These are phyloP conservation scores for Aspergillus calidoustus DNA, from an alignment of 2,329 filamentous ascomycete genomes.

Conservation along the genomic window DNA sequence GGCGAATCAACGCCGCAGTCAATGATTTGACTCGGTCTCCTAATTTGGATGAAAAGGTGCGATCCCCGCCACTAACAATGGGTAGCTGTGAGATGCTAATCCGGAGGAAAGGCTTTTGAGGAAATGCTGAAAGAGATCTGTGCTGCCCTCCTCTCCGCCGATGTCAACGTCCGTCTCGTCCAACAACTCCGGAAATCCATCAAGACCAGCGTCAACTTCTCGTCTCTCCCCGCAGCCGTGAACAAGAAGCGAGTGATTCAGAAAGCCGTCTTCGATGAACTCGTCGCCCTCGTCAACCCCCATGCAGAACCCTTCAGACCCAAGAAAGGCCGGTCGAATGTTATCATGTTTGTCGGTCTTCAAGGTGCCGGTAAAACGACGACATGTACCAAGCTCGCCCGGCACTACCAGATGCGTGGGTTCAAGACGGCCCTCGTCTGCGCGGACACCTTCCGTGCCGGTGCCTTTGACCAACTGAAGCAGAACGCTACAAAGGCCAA, in stretches of 20 bases:
- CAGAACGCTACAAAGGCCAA: constrained; percentile 99
- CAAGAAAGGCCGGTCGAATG: constrained; percentile 92
- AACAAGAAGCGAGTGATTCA: constrained; percentile 99
- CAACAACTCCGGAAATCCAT: constrained; percentile 91
- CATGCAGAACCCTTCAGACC: constrained; percentile 95
- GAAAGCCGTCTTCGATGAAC: constrained; percentile 95
- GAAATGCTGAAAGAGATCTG: constrained; percentile 98
- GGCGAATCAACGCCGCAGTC: constrained; percentile 97
- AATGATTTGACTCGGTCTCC: constrained; percentile 88
- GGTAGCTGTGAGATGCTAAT: constrained; percentile 12
- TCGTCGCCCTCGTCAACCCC: constrained; percentile 93
- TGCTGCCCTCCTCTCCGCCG: constrained; percentile 90
- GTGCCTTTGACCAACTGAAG: constrained; percentile 97
- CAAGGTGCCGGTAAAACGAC: constrained; percentile 98
- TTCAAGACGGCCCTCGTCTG: constrained; percentile 94
- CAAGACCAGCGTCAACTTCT: constrained; percentile 88
- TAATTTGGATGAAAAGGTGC: constrained; percentile 94
- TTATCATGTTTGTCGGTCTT: constrained; percentile 99
- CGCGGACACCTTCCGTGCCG: constrained; percentile 96
- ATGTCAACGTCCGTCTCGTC: constrained; percentile 95
- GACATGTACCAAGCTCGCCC: constrained; percentile 93
- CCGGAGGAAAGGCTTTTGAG: constrained; percentile 76
- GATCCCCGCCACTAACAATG: constrained; percentile 9
- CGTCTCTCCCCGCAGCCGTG: constrained; percentile 83
- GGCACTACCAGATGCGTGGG: constrained; percentile 91